These are phyloP conservation scores for Flaveria floridana DNA, from an alignment of 140 eudicot genomes.

Conservation along the genomic window DNA sequence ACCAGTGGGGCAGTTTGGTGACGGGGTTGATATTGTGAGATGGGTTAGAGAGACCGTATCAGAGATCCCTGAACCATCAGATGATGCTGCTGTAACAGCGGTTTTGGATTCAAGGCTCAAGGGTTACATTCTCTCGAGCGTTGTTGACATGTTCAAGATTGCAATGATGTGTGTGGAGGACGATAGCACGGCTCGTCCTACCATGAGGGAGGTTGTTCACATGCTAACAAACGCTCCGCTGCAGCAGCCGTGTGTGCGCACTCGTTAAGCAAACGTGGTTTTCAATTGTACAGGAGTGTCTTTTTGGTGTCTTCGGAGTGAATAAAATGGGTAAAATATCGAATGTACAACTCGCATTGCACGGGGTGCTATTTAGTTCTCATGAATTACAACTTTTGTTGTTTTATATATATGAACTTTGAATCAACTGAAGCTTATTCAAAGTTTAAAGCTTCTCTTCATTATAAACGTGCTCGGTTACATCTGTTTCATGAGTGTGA, in stretches of 20 bases:
- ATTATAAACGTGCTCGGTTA: not conserved
- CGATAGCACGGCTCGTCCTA: constrained; percentile 50
- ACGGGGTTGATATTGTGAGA: constrained; percentile 58
- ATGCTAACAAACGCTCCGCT: constrained; percentile 45
- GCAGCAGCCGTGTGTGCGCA: constrained; percentile 9
- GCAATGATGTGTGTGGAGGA: constrained; percentile 63
- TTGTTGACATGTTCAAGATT: constrained; percentile 47
- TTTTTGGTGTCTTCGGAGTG: constrained; percentile 24
- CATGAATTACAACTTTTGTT: constrained; percentile 11
- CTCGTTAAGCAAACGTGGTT: constrained; percentile 4
- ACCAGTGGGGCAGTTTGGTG: constrained; percentile 55
- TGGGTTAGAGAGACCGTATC: constrained; percentile 50
- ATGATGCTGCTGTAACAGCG: constrained; percentile 39
- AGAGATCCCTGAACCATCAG: constrained; percentile 42
- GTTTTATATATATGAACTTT: not conserved
- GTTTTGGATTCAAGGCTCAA: constrained; percentile 44
- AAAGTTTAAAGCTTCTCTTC: not conserved
- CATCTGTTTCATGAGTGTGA: not conserved
- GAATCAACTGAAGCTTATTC: not conserved
- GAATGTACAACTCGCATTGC: constrained; percentile 15
- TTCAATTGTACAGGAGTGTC: constrained; percentile 35
- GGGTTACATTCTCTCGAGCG: constrained; percentile 36
- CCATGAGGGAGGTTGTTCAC: constrained; percentile 66
- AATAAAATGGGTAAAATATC: constrained; percentile 27
- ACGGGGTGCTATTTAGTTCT: not conserved